Base-by-base conservation (phyloP, 2,329 filamentous ascomycete genomes). In the Fusarium sp. region DNA sequence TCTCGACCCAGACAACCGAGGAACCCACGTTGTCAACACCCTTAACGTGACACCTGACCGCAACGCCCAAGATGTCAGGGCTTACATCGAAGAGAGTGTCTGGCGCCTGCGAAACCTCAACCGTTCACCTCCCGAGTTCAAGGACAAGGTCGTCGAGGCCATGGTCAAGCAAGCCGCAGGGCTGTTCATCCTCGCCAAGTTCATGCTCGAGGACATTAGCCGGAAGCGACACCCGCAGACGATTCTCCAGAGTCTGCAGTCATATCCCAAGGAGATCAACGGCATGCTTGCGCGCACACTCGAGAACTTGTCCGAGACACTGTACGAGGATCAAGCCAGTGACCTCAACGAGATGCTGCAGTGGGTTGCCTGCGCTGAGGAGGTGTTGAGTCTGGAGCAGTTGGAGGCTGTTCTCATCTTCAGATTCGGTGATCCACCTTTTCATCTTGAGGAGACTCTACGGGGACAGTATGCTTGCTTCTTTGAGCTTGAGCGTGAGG, bases 121-220 rank as follows among this genome's bases (percentile, higher is more conserved):
- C 35, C 80, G 80, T 0, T 81, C 80, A 13, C 73, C 76, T 6
- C 67, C 72, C 2, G 74, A 82, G 34, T 80, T 86, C 69, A 79
- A 82, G 67, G 72, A 81, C 16, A 81, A 83, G 35, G 82, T 88
- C 5, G 80, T 85, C 3, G 76, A 82, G 4, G 82, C 81, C 9
- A 81, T 88, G 76, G 80, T 81, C 5, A 80, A 81, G 7, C 83
- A 84, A 23, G 86, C 85, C 1, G 83, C 86, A 23, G 86, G 86
- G 0, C 82, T 88, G 20, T 88, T 88, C 71, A 85, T 88, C 23
- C 81, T 87, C 54, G 86, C 86, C 56, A 85, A 87, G 65, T 84
- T 87, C 52, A 88, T 88, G 86, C 66, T 89, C 4, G 84, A 84
- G 6, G 87, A 89, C 58, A 79, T 88, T 4, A 83, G 82, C 25